phyloP scores from a whole-genome alignment of 495 filamentous ascomycete species.

The Sphaerosporella brunnea region DNA sequence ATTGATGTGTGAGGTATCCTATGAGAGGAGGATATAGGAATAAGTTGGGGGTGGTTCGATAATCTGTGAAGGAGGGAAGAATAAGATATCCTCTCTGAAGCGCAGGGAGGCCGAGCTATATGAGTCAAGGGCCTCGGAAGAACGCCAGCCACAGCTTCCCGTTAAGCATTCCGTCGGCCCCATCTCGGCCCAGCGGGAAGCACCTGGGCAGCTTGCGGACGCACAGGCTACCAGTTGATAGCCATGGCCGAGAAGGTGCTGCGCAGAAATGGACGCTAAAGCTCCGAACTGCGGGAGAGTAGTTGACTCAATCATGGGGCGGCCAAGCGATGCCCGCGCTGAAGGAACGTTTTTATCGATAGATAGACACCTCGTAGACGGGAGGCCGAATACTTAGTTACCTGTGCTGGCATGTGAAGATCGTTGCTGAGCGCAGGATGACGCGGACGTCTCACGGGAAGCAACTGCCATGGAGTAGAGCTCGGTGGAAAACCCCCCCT shows the following conservation, averaged over 20 bases:
- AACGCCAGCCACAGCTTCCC: background rate
- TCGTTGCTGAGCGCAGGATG: no score
- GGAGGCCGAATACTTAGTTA: no score
- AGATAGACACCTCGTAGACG: no score
- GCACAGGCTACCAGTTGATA: background rate
- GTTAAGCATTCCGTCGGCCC: background rate
- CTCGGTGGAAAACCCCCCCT: no score
- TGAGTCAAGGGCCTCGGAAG: conserved; percentile 3
- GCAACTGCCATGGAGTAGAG: no score
- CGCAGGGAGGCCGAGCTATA: background rate
- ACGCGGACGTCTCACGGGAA: no score
- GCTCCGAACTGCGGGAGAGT: no score
- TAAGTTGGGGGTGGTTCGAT: background rate
- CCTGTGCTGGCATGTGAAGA: no score
- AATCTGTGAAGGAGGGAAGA: background rate
- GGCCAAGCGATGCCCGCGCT: no score
- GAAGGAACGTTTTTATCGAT: no score
- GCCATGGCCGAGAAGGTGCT: background rate
- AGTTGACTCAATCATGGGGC: no score
- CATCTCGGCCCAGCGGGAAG: conserved; percentile 10
- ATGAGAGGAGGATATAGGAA: conserved; percentile 1
- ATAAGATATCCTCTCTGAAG: background rate
- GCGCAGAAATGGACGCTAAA: no score
- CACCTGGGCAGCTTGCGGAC: background rate
- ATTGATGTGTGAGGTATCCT: conserved; percentile 27